phyloP scores from a whole-genome alignment of 495 filamentous ascomycete species.

The Hypoxylon rickii region DNA sequence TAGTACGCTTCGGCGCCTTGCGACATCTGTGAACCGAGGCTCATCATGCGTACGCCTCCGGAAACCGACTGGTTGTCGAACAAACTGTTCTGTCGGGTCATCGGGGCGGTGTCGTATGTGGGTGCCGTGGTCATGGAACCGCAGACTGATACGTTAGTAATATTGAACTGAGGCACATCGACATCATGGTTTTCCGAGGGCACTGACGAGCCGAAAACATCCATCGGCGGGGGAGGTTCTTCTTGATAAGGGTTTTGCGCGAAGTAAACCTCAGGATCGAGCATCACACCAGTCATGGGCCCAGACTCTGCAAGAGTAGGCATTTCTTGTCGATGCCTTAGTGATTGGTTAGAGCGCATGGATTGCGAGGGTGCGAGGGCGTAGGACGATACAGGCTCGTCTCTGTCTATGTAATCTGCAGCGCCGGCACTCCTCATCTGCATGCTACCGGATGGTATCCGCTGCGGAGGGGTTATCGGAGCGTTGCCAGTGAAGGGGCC shows the following conservation, averaged over 20 bases:
- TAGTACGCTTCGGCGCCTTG: slow-evolving; percentile 31
- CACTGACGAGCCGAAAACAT: slow-evolving; percentile 18
- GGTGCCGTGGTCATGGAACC: slow-evolving; percentile 53
- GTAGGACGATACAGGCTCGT: slow-evolving; percentile 27
- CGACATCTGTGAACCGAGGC: slow-evolving; percentile 49
- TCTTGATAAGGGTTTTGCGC: slow-evolving; percentile 29
- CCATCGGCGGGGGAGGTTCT: slow-evolving; percentile 10
- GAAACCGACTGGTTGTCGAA: slow-evolving; percentile 45
- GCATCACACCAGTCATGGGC: slow-evolving; percentile 25
- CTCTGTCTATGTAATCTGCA: slow-evolving; percentile 27
- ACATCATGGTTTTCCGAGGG: slow-evolving; percentile 29
- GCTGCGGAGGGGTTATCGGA: slow-evolving; percentile 32
- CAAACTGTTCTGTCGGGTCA: slow-evolving; percentile 52
- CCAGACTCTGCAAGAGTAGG: slow-evolving; percentile 27
- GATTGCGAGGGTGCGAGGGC: slow-evolving; percentile 27
- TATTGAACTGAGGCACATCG: slow-evolving; percentile 36
- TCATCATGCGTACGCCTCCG: slow-evolving; percentile 48
- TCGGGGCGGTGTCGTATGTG: slow-evolving; percentile 48
- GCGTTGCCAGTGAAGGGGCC: slow-evolving; percentile 33
- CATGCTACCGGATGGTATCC: slow-evolving; percentile 15
- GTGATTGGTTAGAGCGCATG: slow-evolving; percentile 27
- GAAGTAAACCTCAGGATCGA: slow-evolving; percentile 37
- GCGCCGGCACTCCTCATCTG: slow-evolving; percentile 28
- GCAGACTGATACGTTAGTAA: slow-evolving; percentile 41
- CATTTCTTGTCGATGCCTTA: slow-evolving; percentile 33